Base-by-base conservation (phyloP, 345 rosid genomes). In the Salix koriyanagi region DNA sequence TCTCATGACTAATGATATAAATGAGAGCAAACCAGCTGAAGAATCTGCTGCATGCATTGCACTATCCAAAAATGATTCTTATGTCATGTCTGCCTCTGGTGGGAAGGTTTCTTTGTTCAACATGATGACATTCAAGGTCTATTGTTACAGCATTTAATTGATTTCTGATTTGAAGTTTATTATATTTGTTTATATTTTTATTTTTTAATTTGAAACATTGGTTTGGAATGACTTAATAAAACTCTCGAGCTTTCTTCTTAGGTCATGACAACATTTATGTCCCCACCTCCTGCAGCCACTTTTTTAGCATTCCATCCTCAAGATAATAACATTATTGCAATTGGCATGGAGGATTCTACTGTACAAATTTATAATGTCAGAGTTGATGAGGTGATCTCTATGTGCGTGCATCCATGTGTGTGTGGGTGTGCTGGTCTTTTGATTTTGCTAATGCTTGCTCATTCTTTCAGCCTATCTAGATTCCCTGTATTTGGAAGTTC, bases 21-120 rank as follows among this genome's bases (percentile, higher is more conserved):
- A 81, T 54, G 95, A 86, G 56, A 75, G 28, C 46, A 93, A 89
- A 75, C 83, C 81, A 26, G 67, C 82, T 69, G 94, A 91, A 75
- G 93, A 90, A 46, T 88, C 91, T 52, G 90, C 87, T 79, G 88
- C 96, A 3, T 94, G 97, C 91, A 85, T 94, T 81, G 96, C 98
- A 3, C 84, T 94, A 60, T 91, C 97, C n/a, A 94, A 90, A 80
- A 92, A 91, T 85, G 96, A 94, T 85, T 90, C 97, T 62, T 94
- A 92, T 75, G 91, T 94, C 42, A 89, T 92, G 92, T 92, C 97
- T 61, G 90, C 98, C 72, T 94, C 97, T 2, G 97, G 98, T 61
- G 96, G 97, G 61, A 91, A 91, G 80, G 86, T 90, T 61, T 91
- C 96, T 44, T 83, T 93, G 78, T 94, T 92, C 89, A 94, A 94